These are phyloP conservation scores for Hylodesmum podocarpum DNA, from an alignment of 306 rosid genomes.

Conservation along the genomic window DNA sequence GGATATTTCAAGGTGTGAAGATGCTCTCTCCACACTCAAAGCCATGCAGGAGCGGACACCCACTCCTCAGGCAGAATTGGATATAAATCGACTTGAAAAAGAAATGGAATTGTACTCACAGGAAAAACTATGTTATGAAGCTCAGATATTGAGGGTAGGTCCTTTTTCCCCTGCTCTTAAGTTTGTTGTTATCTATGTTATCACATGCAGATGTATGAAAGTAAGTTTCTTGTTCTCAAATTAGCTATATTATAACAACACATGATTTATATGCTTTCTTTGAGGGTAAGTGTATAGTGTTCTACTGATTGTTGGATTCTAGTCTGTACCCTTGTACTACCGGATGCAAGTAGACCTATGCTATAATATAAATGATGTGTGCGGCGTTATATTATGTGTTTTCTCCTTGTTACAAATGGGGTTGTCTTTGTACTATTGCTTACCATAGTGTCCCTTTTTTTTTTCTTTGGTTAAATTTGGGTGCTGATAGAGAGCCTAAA, in stretches of 20 bases:
- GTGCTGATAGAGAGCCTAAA: slow-evolving; percentile 5
- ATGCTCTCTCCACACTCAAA: slow-evolving; percentile 77
- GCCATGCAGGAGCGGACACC: slow-evolving; percentile 71
- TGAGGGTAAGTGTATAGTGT: not conserved
- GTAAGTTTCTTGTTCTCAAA: not conserved
- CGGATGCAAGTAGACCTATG: not conserved
- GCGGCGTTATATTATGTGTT: not conserved
- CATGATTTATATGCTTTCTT: not conserved
- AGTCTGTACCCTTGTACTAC: not conserved
- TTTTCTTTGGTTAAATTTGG: slow-evolving; percentile 23
- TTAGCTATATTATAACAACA: not conserved
- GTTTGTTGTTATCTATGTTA: slow-evolving; percentile 14
- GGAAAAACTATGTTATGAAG: slow-evolving; percentile 90
- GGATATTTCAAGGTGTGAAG: slow-evolving; percentile 94
- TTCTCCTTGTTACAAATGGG: not conserved
- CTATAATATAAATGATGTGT: not conserved
- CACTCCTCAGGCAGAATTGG: slow-evolving; percentile 56
- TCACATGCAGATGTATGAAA: not conserved
- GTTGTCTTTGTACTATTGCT: not conserved
- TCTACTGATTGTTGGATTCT: not conserved
- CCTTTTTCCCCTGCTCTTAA: not conserved
- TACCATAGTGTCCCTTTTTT: not conserved
- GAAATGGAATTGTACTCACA: slow-evolving; percentile 82
- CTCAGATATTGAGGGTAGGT: slow-evolving; percentile 87
- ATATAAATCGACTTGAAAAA: slow-evolving; percentile 86